Evolutionary conservation across 2,329 filamentous ascomycete genomes (phyloP).

Genomic region (Penicillium sp.): DNA sequence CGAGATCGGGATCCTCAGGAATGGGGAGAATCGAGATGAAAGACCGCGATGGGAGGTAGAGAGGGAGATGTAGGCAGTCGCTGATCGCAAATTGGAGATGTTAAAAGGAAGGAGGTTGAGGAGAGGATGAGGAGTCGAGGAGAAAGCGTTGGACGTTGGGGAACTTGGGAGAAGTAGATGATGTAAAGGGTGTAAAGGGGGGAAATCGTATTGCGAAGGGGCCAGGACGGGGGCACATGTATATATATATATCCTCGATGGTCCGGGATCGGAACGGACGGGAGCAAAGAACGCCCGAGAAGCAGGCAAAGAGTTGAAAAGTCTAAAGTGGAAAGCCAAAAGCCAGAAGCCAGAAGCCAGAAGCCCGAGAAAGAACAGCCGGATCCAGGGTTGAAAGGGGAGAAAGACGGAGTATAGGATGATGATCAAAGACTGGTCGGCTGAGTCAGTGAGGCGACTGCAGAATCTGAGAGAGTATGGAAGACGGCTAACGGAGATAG

Average conservation of each 20-base stretch:
- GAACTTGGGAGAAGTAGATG: slow-evolving; percentile 1
- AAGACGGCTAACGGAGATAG: slow-evolving; percentile 1
- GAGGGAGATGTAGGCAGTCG: not conserved
- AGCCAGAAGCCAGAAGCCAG: slow-evolving; percentile 1
- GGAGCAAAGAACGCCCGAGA: slow-evolving; percentile 12
- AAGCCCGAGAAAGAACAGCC: slow-evolving; percentile 12
- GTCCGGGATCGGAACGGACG: slow-evolving; percentile 26
- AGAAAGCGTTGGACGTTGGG: slow-evolving; percentile 5
- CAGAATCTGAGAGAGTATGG: not conserved
- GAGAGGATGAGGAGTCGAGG: slow-evolving; percentile 9
- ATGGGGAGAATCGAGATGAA: not conserved
- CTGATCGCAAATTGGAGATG: not conserved
- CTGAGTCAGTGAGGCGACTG: slow-evolving; percentile 24
- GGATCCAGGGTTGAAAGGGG: slow-evolving; percentile 11
- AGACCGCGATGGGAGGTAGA: not conserved
- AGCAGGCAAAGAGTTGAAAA: slow-evolving; percentile 12
- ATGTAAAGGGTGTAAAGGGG: slow-evolving; percentile 7
- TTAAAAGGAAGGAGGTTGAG: slow-evolving; percentile 1
- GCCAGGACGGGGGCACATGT: slow-evolving; percentile 3
- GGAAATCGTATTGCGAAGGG: slow-evolving; percentile 6
- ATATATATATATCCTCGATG: slow-evolving; percentile 19
- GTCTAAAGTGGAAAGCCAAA: slow-evolving; percentile 4
- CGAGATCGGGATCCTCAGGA: not conserved
- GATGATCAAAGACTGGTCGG: slow-evolving; percentile 8
- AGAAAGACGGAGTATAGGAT: not conserved